phyloP scores from a whole-genome alignment of 169 alveolate genomes.

The Eimeria maxima region DNA sequence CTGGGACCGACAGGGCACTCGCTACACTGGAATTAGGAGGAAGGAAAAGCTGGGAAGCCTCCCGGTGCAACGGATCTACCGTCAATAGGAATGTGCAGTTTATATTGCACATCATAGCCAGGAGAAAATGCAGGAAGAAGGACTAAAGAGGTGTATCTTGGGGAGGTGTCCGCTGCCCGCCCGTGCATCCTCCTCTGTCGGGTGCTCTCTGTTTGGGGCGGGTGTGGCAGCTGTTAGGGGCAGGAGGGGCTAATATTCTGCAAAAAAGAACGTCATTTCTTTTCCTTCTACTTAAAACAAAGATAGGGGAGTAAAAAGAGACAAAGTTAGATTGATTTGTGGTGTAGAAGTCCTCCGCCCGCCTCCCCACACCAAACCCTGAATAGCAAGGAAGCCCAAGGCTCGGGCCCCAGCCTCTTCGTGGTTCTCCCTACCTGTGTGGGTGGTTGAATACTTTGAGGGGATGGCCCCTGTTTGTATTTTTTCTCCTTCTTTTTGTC shows the following conservation, averaged over 20 bases:
- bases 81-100: too few relatives aligned
- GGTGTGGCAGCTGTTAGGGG: not conserved
- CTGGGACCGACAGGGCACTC: not conserved
- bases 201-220: not conserved
- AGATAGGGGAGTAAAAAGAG: not conserved
- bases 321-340: not conserved
- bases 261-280: not conserved
- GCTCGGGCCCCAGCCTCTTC: slow-evolving; percentile 21
- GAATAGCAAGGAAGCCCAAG: not conserved
- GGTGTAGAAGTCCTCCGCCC: not conserved
- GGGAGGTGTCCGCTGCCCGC: not conserved
- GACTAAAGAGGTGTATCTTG: not conserved
- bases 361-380: slow-evolving; percentile 35
- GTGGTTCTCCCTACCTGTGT: not conserved
- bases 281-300: not conserved
- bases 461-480: not conserved
- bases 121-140: not conserved
- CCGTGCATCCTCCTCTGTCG: not conserved
- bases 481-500: slow-evolving; percentile 31
- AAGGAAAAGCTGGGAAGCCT: not conserved
- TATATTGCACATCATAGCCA: not conserved
- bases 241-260: not conserved
- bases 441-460: too few relatives aligned
- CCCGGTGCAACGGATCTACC: not conserved
- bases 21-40: not conserved